phyloP scores from a whole-genome alignment of 2,329 filamentous ascomycete genomes.

The Penicillium verrucosum region DNA sequence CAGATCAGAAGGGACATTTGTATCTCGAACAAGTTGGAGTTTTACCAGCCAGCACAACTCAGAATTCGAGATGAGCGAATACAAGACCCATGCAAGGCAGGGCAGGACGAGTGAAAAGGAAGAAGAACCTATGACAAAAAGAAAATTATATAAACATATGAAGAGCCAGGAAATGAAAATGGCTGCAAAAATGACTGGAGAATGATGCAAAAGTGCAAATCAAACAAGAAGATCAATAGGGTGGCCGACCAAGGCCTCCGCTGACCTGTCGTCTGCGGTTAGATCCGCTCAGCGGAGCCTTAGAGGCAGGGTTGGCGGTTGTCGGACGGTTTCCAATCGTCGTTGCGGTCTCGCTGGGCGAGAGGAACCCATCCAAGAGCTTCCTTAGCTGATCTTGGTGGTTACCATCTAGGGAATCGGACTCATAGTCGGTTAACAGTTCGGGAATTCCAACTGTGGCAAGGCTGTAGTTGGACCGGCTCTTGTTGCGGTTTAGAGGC shows the following conservation, averaged over 20 bases:
- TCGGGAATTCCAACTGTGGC: constrained; percentile 19
- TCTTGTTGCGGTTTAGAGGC: constrained; percentile 35
- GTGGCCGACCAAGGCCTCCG: constrained; percentile 33
- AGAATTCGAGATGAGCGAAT: not conserved
- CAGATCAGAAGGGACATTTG: not conserved
- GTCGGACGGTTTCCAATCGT: constrained; percentile 18
- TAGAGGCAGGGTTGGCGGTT: constrained; percentile 8
- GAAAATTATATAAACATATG: constrained; percentile 21
- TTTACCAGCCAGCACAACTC: not conserved
- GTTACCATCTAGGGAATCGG: constrained; percentile 17
- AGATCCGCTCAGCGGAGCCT: constrained; percentile 8
- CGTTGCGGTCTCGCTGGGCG: constrained; percentile 21
- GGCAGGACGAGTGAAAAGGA: not conserved
- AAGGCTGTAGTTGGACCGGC: constrained; percentile 33
- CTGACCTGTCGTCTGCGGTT: constrained; percentile 24
- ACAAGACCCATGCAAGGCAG: not conserved
- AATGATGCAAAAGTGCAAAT: constrained; percentile 8
- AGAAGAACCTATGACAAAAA: not conserved
- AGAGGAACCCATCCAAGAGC: constrained; percentile 38
- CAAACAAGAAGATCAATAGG: constrained; percentile 25
- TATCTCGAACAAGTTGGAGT: not conserved
- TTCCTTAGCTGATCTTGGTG: constrained; percentile 36
- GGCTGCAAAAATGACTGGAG: not conserved
- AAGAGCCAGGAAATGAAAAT: constrained; percentile 8
- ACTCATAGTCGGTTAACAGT: constrained; percentile 6